Evolutionary conservation across 257 asterid species (phyloP), one percentile per base, ranked within the genome.

Genomic region (Solanum pennellii): DNA sequence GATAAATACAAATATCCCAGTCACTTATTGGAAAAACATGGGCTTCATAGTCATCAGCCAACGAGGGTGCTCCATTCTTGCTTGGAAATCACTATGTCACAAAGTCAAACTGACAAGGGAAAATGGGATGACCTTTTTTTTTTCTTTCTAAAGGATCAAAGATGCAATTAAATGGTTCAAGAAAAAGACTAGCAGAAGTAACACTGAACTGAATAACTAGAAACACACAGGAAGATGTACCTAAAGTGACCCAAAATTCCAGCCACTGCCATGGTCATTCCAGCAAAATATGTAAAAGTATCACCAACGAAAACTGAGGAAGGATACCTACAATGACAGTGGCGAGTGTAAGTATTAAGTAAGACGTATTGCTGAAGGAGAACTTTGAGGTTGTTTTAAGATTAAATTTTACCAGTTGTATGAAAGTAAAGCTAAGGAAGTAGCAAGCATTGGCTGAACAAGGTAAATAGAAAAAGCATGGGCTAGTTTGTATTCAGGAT

Each of bases 381-480:
- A 77, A 74, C 74, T 23, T 12, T 65, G 87, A 87, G 65, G 88
- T 86, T 15, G 74, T 73, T 86, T 69, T 10, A 86, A 42, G 18
- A 31, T 71, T 44, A 77, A 33, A 72, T 27, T 49, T 91, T 95
- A 94, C 99, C 99, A 96, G 93, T 96, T 96, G 89, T 82, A 95
- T 87, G 98, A 92, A 87, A 96, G 97, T 87, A 96, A 93, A 44
- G 96, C 99, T 89, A 95, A 91, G 77, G 99, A 96, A 84, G 99
- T 96, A 88, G 98, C 97, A 84, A 96, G 97, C 91, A 96, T 90
- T 9, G 99, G 99, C 87, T 96, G 98, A 84, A 91, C 93, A 62
- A 96, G 98, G 91, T 95, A 96, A 83, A 96, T 93, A 79, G 99
- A 96, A 91, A 96, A 96, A 44, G 96, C 96, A 90, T 96, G 98